These are phyloP conservation scores for Cenchrus americanus DNA, from an alignment of 176 grass and related monocot species.

Conservation along the genomic window DNA sequence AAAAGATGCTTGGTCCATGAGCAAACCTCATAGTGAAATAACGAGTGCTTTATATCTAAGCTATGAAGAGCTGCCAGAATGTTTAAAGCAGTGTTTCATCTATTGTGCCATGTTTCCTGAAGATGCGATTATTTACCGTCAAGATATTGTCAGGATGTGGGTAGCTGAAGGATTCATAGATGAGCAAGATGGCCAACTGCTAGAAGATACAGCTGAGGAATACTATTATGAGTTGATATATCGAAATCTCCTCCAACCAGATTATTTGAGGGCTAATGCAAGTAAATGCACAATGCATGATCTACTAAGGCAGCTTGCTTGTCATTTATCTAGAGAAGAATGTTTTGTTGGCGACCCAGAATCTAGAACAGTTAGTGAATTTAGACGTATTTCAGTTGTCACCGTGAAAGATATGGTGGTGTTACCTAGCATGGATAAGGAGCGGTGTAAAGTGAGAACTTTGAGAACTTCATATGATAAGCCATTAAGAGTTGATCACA, in stretches of 20 bases:
- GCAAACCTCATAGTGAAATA: slow-evolving; percentile 13
- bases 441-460: background rate
- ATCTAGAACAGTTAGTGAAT: background rate
- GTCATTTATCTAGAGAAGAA: slow-evolving; percentile 32
- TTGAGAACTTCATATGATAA: background rate
- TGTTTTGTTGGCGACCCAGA: slow-evolving; percentile 23
- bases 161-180: slow-evolving; percentile 47
- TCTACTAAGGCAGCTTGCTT: slow-evolving; percentile 42
- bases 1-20: slow-evolving; percentile 51
- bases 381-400: background rate
- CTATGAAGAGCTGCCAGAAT: slow-evolving; percentile 39
- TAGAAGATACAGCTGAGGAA: slow-evolving; percentile 52
- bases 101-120: background rate
- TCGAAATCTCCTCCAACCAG: slow-evolving; percentile 43
- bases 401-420: background rate
- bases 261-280: rapidly evolving
- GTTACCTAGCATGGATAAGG: background rate
- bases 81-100: slow-evolving; percentile 40
- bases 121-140: background rate
- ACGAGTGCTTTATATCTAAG: slow-evolving; percentile 42
- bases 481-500: background rate
- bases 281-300: background rate
- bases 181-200: background rate
- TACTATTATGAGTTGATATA: slow-evolving; percentile 52
- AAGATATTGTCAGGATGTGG: slow-evolving; percentile 32